These are phyloP conservation scores for Diaporthe sp. DNA, from an alignment of 2,329 filamentous ascomycete species.

Conservation along the genomic window DNA sequence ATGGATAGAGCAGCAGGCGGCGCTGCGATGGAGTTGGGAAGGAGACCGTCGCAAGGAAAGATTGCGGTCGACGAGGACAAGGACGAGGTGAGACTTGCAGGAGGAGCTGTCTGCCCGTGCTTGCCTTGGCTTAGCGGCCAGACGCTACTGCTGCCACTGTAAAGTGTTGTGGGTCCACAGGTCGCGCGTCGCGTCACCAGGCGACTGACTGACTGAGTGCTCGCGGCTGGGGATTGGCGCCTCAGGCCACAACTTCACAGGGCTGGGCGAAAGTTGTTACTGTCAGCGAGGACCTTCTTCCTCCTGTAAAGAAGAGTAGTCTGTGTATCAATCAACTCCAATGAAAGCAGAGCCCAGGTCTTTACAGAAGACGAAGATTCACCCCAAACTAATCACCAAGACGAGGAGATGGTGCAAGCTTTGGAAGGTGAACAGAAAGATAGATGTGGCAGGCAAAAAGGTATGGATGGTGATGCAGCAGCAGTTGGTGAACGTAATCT, in stretches of 20 bases:
- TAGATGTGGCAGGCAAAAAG: not conserved
- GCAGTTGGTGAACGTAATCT: not conserved
- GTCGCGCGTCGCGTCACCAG: slow-evolving; percentile 35
- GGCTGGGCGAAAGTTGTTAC: not conserved
- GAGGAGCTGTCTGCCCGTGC: slow-evolving; percentile 21
- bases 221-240: slow-evolving; percentile 4
- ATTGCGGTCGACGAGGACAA: slow-evolving; percentile 29
- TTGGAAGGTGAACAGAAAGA: not conserved
- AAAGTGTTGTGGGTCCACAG: slow-evolving; percentile 36
- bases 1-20: slow-evolving; percentile 37
- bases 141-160: slow-evolving; percentile 29
- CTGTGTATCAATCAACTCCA: not conserved
- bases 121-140: slow-evolving; percentile 22
- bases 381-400: not conserved
- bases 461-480: not conserved
- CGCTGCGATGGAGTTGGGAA: slow-evolving; percentile 37
- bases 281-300: not conserved
- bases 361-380: not conserved
- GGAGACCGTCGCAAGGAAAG: slow-evolving; percentile 7
- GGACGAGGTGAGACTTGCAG: slow-evolving; percentile 30
- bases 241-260: slow-evolving; percentile 13
- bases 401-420: not conserved
- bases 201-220: slow-evolving; percentile 2
- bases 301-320: not conserved
- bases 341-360: not conserved